phyloP scores from a whole-genome alignment of 495 filamentous ascomycete species.

The Daldinia vernicosa region DNA sequence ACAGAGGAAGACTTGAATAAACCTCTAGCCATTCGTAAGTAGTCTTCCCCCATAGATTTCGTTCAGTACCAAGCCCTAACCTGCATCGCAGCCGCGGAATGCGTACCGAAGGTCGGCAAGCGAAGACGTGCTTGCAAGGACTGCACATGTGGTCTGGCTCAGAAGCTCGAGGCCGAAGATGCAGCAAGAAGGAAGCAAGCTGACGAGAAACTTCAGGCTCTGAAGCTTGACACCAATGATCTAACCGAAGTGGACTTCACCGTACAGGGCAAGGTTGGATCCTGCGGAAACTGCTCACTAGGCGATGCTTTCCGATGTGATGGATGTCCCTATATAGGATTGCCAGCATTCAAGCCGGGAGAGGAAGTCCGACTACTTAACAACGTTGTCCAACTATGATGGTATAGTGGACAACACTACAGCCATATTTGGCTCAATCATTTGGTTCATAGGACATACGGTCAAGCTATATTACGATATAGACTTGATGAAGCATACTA shows the following conservation, averaged over 20 bases:
- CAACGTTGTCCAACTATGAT: constrained; percentile 83
- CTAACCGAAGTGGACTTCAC: constrained; percentile 93
- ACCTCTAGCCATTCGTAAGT: constrained; percentile 79
- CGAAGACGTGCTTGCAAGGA: constrained; percentile 95
- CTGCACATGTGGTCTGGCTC: constrained; percentile 91
- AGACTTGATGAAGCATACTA: constrained; percentile 1
- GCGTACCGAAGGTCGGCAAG: constrained; percentile 81
- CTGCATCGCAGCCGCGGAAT: constrained; percentile 72
- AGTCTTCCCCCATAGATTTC: background rate
- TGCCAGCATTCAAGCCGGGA: constrained; percentile 95
- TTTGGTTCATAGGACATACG: constrained; percentile 8
- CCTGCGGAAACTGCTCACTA: constrained; percentile 90
- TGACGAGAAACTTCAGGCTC: constrained; percentile 57
- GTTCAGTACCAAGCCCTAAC: constrained; percentile 15
- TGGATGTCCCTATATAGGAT: constrained; percentile 90
- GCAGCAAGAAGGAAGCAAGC: constrained; percentile 68
- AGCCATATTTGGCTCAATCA: background rate
- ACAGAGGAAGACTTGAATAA: constrained; percentile 80
- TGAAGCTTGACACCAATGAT: constrained; percentile 82
- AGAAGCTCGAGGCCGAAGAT: constrained; percentile 83
- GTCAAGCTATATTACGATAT: constrained; percentile 4
- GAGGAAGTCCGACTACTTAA: constrained; percentile 90
- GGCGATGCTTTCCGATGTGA: constrained; percentile 86
- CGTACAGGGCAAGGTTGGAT: constrained; percentile 91
- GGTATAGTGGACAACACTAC: background rate